Conservation (phyloP, 139 green algal genomes). For the Dunaliella sp. region DNA sequence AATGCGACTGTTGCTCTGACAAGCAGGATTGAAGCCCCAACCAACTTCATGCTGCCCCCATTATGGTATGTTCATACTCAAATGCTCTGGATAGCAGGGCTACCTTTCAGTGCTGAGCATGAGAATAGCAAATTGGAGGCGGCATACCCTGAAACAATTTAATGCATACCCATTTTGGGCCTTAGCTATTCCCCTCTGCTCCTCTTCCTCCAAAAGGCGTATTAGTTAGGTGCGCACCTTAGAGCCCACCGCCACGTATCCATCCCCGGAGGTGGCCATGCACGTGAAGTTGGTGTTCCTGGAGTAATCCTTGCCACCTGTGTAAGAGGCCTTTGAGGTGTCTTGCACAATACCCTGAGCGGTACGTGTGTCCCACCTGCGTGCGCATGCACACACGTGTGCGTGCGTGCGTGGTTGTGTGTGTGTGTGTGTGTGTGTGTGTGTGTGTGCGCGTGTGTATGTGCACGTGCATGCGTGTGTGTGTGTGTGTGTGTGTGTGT, state of each 20-base stretch:
- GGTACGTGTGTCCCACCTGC: conserved; percentile 84
- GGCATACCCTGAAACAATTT: too few species aligned
- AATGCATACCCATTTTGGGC: too few species aligned
- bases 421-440: background rate
- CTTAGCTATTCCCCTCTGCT: too few species aligned
- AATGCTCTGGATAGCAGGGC: too few species aligned
- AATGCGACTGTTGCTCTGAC: too few species aligned
- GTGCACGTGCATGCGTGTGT: background rate
- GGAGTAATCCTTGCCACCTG: conserved; percentile 87
- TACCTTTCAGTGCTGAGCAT: too few species aligned
- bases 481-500: background rate
- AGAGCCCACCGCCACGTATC: conserved; percentile 84
- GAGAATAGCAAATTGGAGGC: too few species aligned
- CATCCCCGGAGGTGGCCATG: conserved; percentile 78
- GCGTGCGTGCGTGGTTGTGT: background rate
- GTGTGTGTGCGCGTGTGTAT: background rate
- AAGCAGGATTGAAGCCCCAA: too few species aligned
- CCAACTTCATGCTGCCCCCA: too few species aligned
- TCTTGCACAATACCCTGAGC: conserved; percentile 54
- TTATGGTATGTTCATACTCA: too few species aligned
- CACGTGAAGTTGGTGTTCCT: conserved; percentile 82
- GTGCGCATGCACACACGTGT: conserved; percentile 12
- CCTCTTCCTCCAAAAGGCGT: too few species aligned
- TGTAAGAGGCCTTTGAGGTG: conserved; percentile 57
- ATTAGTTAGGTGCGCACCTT: too few species aligned